These are phyloP conservation scores for Magnaporthales sp. DNA, from an alignment of 2,329 filamentous ascomycete genomes.

Conservation along the genomic window DNA sequence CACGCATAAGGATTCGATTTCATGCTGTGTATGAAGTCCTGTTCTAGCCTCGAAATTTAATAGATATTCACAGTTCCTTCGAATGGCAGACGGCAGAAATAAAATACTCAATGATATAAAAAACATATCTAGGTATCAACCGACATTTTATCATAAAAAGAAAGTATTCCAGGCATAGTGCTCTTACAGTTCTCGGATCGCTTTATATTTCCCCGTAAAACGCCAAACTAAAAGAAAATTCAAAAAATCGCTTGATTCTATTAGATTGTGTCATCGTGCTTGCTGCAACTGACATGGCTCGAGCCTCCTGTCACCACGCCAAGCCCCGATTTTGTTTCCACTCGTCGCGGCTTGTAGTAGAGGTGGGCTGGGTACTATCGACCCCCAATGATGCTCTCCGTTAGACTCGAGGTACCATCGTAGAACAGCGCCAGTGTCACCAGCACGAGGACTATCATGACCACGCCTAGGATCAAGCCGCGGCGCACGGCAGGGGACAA, in stretches of 20 bases:
- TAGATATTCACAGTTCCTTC: too few relatives aligned
- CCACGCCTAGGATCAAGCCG: slow-evolving; percentile 11
- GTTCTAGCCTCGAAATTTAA: too few relatives aligned
- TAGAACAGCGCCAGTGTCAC: slow-evolving; percentile 6
- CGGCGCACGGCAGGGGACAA: slow-evolving; percentile 15
- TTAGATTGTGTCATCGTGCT: not conserved
- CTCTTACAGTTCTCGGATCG: too few relatives aligned
- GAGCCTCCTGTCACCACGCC: not conserved
- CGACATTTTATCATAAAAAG: too few relatives aligned
- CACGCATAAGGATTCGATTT: too few relatives aligned
- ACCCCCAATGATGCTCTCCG: not conserved
- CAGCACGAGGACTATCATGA: slow-evolving; percentile 13
- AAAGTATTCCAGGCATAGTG: too few relatives aligned
- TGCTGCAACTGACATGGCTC: not conserved
- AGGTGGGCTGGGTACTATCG: not conserved
- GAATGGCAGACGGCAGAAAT: too few relatives aligned
- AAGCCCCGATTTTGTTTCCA: not conserved
- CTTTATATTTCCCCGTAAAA: not conserved
- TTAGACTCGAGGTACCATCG: not conserved
- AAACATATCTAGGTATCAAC: too few relatives aligned
- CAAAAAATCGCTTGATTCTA: not conserved
- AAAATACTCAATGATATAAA: too few relatives aligned
- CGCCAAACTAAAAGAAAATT: not conserved
- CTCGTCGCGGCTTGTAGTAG: not conserved
- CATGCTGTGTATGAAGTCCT: too few relatives aligned